These are phyloP conservation scores for Microcos paniculata DNA, from an alignment of 345 rosid genomes.

Conservation along the genomic window DNA sequence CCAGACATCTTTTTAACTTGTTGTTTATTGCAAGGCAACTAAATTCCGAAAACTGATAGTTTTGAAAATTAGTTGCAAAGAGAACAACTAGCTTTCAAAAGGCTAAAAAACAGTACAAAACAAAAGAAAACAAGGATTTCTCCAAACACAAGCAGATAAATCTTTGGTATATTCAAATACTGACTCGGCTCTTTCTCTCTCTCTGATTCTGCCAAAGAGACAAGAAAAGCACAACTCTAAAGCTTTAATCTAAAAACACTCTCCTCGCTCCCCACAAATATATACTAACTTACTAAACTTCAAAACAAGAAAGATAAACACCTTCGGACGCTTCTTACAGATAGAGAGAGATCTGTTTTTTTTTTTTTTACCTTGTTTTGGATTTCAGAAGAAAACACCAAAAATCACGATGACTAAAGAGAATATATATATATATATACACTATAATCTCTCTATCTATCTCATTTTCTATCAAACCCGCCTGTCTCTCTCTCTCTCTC, in stretches of 20 bases:
- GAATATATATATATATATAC: too few species aligned
- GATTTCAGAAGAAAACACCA: constrained; percentile 44
- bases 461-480: not conserved
- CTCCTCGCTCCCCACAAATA: constrained; percentile 12
- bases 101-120: constrained; percentile 39
- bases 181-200: constrained; percentile 15
- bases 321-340: constrained; percentile 41
- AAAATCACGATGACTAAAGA: constrained; percentile 25
- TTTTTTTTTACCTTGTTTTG: constrained; percentile 24
- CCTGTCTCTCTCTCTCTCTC: constrained; percentile 22
- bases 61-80: constrained; percentile 32
- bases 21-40: not conserved
- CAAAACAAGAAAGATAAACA: constrained; percentile 13
- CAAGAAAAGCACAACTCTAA: constrained; percentile 48
- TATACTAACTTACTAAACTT: constrained; percentile 26
- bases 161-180: constrained; percentile 48
- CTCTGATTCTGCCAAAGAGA: constrained; percentile 64
- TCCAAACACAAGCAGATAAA: constrained; percentile 56
- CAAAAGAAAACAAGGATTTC: constrained; percentile 38
- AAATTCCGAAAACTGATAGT: constrained; percentile 20
- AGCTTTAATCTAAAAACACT: constrained; percentile 39
- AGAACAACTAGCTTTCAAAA: constrained; percentile 37
- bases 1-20: constrained; percentile 53
- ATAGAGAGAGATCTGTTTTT: constrained; percentile 37
- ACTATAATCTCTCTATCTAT: constrained; percentile 1